phyloP scores from a whole-genome alignment of 1,284 basidiomycete genomes.

The Tilletia indica region DNA sequence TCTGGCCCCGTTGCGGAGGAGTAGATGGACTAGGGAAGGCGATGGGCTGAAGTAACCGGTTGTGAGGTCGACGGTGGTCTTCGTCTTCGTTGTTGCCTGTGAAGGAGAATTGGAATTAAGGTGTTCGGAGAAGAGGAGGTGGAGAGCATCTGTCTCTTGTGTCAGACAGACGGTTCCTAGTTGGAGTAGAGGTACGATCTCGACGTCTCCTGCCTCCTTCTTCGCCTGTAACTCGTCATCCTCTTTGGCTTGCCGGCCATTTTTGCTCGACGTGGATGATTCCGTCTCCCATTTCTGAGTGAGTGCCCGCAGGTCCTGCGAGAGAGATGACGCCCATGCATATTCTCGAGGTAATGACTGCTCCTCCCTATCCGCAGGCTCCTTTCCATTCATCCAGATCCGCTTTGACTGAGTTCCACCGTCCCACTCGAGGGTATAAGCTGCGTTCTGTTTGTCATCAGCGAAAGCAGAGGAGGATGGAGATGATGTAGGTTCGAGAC shows the following conservation, averaged over 20 bases:
- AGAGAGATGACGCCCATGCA: background rate
- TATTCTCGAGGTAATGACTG: too few relatives aligned
- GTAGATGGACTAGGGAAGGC: slow-evolving; percentile 62
- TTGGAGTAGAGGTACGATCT: slow-evolving; percentile 57
- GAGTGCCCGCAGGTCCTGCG: background rate
- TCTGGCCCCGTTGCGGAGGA: slow-evolving; percentile 18
- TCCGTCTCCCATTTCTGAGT: background rate
- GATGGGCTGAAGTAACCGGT: slow-evolving; percentile 92
- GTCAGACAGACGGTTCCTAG: slow-evolving; percentile 55
- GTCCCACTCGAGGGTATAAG: slow-evolving; percentile 43
- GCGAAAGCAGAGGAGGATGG: background rate
- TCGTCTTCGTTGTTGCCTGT: too few relatives aligned
- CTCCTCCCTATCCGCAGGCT: too few relatives aligned
- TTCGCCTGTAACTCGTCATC: background rate
- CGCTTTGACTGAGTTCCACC: slow-evolving; percentile 27
- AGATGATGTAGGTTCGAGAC: slow-evolving; percentile 21
- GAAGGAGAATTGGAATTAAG: background rate
- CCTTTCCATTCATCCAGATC: background rate
- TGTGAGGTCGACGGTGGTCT: slow-evolving; percentile 60
- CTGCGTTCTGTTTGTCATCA: slow-evolving; percentile 18
- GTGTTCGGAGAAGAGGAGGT: slow-evolving; percentile 29
- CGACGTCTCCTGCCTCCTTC: slow-evolving; percentile 27
- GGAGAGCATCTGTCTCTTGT: slow-evolving; percentile 55
- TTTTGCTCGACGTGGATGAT: background rate
- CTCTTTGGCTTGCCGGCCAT: background rate